Evolutionary conservation across 139 green algal species (phyloP).

Genomic region (Zygnema cylindricum): DNA sequence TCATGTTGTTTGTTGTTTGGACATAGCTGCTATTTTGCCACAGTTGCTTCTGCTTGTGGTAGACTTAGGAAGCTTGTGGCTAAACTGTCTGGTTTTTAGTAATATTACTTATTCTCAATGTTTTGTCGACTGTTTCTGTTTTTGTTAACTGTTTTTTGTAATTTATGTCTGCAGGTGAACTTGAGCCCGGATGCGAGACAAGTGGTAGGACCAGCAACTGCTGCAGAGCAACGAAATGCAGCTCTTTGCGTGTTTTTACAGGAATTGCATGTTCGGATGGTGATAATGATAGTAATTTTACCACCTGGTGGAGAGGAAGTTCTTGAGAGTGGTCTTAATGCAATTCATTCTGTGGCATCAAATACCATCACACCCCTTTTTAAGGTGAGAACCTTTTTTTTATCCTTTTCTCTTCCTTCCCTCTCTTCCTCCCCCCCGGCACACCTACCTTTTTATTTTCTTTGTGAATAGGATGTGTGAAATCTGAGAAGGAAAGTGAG

Average conservation of each 20-base stretch:
- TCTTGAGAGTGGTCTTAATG: slow-evolving; percentile 55
- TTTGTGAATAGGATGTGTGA: too few relatives aligned
- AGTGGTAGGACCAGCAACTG: slow-evolving; percentile 63
- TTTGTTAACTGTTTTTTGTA: slow-evolving; percentile 3
- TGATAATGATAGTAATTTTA: background rate
- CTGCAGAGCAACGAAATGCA: slow-evolving; percentile 84
- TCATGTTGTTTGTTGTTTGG: too few relatives aligned
- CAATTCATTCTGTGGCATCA: slow-evolving; percentile 62
- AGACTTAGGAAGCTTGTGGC: too few relatives aligned
- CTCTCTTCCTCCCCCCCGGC: too few relatives aligned
- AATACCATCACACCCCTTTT: slow-evolving; percentile 49
- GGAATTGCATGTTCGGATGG: slow-evolving; percentile 32
- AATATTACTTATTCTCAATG: background rate
- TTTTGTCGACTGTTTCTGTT: too few relatives aligned
- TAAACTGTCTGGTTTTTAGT: background rate
- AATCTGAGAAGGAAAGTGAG: too few relatives aligned
- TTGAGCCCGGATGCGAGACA: slow-evolving; percentile 75
- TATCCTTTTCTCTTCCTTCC: slow-evolving; percentile 1
- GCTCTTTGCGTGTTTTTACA: slow-evolving; percentile 66
- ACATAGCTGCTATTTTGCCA: too few relatives aligned
- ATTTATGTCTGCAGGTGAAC: slow-evolving; percentile 65
- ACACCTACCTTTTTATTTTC: too few relatives aligned
- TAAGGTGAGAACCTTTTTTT: slow-evolving; percentile 23
- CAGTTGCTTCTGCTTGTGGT: too few relatives aligned
- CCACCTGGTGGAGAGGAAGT: slow-evolving; percentile 10